These are phyloP conservation scores for Aspergillus amoenus DNA, from an alignment of 2,329 filamentous ascomycete genomes.

Conservation along the genomic window DNA sequence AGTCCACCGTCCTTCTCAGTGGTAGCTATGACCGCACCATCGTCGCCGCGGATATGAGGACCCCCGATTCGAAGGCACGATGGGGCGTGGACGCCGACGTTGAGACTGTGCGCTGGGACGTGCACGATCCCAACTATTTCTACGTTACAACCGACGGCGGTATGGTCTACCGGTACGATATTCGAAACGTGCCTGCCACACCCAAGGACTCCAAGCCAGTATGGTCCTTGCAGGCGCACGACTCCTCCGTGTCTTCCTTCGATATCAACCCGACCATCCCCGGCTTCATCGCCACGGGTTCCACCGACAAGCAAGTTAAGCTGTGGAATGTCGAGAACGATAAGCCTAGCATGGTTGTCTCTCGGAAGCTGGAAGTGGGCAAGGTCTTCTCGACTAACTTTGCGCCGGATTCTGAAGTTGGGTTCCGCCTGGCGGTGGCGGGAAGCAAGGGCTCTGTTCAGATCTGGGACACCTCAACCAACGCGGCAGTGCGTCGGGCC, in stretches of 20 bases:
- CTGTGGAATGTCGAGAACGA: slow-evolving; percentile 85
- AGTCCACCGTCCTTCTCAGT: slow-evolving; percentile 84
- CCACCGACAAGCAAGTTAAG: slow-evolving; percentile 92
- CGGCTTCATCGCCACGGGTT: slow-evolving; percentile 90
- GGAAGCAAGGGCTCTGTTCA: slow-evolving; percentile 91
- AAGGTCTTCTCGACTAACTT: slow-evolving; percentile 92
- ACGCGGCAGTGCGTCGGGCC: slow-evolving; percentile 76
- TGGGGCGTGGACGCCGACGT: slow-evolving; percentile 97
- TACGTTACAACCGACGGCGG: slow-evolving; percentile 93
- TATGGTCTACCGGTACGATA: slow-evolving; percentile 87
- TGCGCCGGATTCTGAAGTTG: slow-evolving; percentile 84
- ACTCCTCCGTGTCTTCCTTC: slow-evolving; percentile 86
- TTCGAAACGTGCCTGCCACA: slow-evolving; percentile 70
- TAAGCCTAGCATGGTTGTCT: slow-evolving; percentile 86
- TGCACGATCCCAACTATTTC: slow-evolving; percentile 89
- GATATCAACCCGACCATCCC: slow-evolving; percentile 88
- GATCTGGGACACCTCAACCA: slow-evolving; percentile 96
- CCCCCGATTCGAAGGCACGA: slow-evolving; percentile 77
- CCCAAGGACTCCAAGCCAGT: slow-evolving; percentile 77
- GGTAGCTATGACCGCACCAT: slow-evolving; percentile 94
- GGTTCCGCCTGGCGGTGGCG: slow-evolving; percentile 87
- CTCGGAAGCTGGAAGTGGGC: slow-evolving; percentile 87
- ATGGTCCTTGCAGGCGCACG: slow-evolving; percentile 95
- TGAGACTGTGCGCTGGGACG: slow-evolving; percentile 89
- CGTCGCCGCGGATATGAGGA: slow-evolving; percentile 94